A percentile compares a stretch with the other conserved stretches of the same genome.
Evolutionary conservation across 176 grass and related monocot genomes (phyloP).

Genomic region (Zizania latifolia): DNA sequence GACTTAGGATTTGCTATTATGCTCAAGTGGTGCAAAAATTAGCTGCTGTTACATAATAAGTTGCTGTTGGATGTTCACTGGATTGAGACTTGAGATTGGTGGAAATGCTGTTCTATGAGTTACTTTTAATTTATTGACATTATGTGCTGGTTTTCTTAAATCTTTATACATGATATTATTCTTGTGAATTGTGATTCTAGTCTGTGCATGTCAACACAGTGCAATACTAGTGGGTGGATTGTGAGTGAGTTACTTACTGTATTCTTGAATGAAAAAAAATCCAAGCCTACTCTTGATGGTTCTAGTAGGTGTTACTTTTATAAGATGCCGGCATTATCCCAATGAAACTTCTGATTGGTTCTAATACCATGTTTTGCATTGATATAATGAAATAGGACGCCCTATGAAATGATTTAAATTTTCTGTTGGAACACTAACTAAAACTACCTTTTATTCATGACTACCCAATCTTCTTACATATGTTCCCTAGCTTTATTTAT

Average conservation of each 20-base stretch:
- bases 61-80: background rate
- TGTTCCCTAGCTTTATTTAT: background rate
- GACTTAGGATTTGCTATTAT: background rate
- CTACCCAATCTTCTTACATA: background rate
- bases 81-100: background rate
- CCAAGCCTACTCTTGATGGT: background rate
- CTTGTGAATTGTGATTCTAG: background rate
- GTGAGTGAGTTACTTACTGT: background rate
- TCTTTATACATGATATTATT: background rate
- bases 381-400: background rate
- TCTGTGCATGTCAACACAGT: background rate
- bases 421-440: background rate
- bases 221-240: background rate
- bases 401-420: background rate
- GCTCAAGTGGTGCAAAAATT: slow-evolving; percentile 3
- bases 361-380: background rate
- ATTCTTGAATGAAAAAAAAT: background rate
- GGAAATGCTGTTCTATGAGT: background rate
- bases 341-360: background rate
- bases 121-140: background rate
- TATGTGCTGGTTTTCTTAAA: background rate
- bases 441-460: background rate
- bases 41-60: background rate
- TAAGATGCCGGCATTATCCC: background rate
- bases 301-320: background rate